Base-by-base conservation (phyloP, 441 rosid species). In the Viola pubescens region DNA sequence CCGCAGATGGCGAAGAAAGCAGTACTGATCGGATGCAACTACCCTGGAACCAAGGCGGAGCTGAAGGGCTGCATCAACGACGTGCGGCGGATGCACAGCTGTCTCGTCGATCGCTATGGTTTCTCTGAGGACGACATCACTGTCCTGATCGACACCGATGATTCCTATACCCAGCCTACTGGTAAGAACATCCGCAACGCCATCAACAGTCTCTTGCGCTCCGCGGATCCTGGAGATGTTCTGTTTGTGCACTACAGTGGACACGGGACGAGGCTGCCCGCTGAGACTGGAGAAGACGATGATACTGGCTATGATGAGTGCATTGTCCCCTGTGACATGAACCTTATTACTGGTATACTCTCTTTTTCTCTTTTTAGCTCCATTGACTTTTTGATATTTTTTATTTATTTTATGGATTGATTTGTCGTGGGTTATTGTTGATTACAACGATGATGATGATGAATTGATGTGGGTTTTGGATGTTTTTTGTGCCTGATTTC, bases 281-380 rank as follows among this genome's bases (percentile, higher is more conserved):
- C 98, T n/a, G 96, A 91, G 84, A 83, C 96, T 4, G 98, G 96
- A 5, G 98, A 91, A 68, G 89, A 88, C 13, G 98, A 88, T 73
- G 98, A 91, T 55, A 91, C 98, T 61, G 96, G 98, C 19, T 91
- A 68, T 58, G 98, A 88, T 50, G 96, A 91, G 70, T 91, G 98
- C 76, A 85, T 88, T 58, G 98, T 91, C 13, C 98, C 98, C 46
- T 86, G 85, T 69, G 98, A 91, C 62, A 91, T 91, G 96, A 91
- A 91, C 77, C 92, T 91, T 53, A 86, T 91, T 61, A 89, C 94
- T 54, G 96, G 94, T 88, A 61, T 19, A 0, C 5, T 47, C 19
- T 34, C 11, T 13, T 26, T 16, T 34, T 9, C 9, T 50, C 3
- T 26, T 42, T 42, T 37, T 54, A 0, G 10, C 19, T 52, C 6